Evolutionary conservation across 805 yeast genomes (phyloP).

Genomic region (Priceomyces castillae): DNA sequence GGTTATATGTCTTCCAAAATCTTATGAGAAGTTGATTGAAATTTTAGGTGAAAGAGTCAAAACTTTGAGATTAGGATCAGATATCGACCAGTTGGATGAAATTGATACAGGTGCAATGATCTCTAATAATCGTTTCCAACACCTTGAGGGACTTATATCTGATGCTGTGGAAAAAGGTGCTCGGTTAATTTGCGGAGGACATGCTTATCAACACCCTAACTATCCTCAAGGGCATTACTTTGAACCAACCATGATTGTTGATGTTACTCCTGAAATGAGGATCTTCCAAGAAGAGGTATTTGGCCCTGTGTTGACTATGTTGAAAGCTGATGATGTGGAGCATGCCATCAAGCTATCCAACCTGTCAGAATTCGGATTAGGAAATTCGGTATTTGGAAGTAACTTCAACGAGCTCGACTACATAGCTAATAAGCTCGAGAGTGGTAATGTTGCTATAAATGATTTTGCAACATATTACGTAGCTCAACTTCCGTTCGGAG

Average conservation of each 20-base stretch:
- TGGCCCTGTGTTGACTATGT: constrained; percentile 84
- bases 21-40: constrained; percentile 61
- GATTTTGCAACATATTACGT: constrained; percentile 97
- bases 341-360: constrained; percentile 80
- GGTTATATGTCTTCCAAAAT: constrained; percentile 72
- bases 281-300: constrained; percentile 90
- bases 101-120: constrained; percentile 97
- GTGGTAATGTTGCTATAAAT: constrained; percentile 95
- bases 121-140: constrained; percentile 68
- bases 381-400: constrained; percentile 84
- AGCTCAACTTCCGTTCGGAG: constrained; percentile 97
- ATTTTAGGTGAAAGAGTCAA: constrained; percentile 58
- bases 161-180: constrained; percentile 87
- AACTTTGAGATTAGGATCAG: constrained; percentile 76
- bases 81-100: constrained; percentile 84
- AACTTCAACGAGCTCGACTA: constrained; percentile 54
- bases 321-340: constrained; percentile 63
- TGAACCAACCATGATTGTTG: constrained; percentile 82
- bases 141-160: constrained; percentile 61
- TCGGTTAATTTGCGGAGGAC: constrained; percentile 74
- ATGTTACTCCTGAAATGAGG: constrained; percentile 69
- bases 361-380: constrained; percentile 83
- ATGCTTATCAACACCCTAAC: constrained; percentile 77
- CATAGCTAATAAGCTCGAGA: constrained; percentile 60
- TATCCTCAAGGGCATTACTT: constrained; percentile 96